Conservation (phyloP, 768 basidiomycete genomes). For the Macrocybe gigantea region DNA sequence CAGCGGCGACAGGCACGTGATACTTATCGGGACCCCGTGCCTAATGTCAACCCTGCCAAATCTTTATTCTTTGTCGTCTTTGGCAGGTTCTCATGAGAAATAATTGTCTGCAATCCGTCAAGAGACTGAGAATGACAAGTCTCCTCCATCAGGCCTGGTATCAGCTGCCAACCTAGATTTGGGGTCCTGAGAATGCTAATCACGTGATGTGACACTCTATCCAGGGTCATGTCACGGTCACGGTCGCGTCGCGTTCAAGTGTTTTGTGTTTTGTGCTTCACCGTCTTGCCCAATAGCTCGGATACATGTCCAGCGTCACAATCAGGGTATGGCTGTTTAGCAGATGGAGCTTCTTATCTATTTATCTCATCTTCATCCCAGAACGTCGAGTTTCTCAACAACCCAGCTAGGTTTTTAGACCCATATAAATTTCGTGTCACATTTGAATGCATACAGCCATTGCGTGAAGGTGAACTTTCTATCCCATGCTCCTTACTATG, state of each 20-base stretch:
- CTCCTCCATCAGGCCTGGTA: no score
- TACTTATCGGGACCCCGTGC: no score
- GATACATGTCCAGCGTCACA: slow-evolving; percentile 62
- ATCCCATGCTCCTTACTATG: not conserved
- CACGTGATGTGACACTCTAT: slow-evolving; percentile 5
- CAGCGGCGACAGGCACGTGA: no score
- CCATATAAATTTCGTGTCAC: slow-evolving; percentile 91
- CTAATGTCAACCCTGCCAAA: no score
- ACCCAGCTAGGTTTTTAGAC: slow-evolving; percentile 89
- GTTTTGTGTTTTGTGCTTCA: not conserved
- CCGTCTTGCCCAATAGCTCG: not conserved
- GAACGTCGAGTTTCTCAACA: slow-evolving; percentile 90
- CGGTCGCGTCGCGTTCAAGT: slow-evolving; percentile 15
- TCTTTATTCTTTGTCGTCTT: no score
- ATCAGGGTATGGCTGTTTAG: slow-evolving; percentile 44
- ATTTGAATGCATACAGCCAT: slow-evolving; percentile 91
- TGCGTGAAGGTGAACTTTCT: slow-evolving; percentile 68
- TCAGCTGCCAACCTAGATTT: no score
- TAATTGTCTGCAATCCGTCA: no score
- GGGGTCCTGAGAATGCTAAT: slow-evolving; percentile 5
- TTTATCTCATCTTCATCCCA: slow-evolving; percentile 16
- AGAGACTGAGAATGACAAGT: no score
- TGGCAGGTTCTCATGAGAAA: no score
- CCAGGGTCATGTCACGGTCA: slow-evolving; percentile 4
- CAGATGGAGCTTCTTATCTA: not conserved